Percentiles rank a stretch among this genome's conserved stretches.
Conservation (phyloP, 306 rosid genomes). For the Senna siamea region DNA sequence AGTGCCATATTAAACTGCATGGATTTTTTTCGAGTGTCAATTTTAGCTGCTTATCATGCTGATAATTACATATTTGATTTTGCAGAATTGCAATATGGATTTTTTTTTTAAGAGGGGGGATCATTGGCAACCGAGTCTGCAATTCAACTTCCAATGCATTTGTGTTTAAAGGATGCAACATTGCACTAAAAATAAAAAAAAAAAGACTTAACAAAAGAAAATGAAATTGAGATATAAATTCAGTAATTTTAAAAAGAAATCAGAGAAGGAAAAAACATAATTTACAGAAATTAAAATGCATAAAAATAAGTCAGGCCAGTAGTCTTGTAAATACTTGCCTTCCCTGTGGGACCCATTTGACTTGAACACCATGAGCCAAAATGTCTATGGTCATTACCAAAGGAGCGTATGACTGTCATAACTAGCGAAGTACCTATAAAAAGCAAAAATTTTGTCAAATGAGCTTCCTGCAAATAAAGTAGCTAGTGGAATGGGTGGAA, state of each 20-base stretch:
- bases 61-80: neutral
- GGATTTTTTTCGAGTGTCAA: neutral
- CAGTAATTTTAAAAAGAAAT: neutral
- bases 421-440: constrained; percentile 82
- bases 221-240: constrained; percentile 10
- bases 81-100: neutral
- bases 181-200: neutral
- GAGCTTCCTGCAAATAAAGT: constrained; percentile 31
- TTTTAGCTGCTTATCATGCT: neutral
- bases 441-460: constrained; percentile 33
- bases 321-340: constrained; percentile 60
- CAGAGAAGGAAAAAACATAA: neutral
- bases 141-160: constrained; percentile 31
- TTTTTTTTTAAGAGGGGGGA: neutral
- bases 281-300: constrained; percentile 16
- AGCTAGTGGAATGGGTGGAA: constrained; percentile 21
- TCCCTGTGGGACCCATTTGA: constrained; percentile 84
- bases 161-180: constrained; percentile 17
- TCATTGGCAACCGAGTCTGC: neutral
- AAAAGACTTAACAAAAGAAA: neutral
- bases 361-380: constrained; percentile 79
- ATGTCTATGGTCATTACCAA: constrained; percentile 89
- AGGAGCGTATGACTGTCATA: constrained; percentile 83
- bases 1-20: neutral
- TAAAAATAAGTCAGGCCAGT: constrained; percentile 5